A percentile compares a stretch with the other conserved stretches of the same genome.
Evolutionary conservation across 179 eudicot genomes (phyloP).

Genomic region (Silene coronaria): DNA sequence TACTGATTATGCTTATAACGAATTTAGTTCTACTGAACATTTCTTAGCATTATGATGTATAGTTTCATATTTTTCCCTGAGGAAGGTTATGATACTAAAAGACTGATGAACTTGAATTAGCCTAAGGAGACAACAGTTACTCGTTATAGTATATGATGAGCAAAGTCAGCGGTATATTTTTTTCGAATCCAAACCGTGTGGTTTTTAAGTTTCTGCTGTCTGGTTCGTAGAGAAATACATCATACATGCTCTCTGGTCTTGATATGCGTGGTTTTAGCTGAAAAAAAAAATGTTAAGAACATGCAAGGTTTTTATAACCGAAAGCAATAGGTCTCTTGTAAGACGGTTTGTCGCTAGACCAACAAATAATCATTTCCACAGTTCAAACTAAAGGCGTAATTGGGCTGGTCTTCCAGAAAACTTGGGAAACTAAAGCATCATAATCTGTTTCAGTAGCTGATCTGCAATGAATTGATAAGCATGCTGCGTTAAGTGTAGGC

Average conservation of each 20-base stretch:
- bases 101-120: constrained; percentile 5
- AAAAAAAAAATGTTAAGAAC: background rate
- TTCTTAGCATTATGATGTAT: constrained; percentile 13
- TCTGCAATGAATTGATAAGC: constrained; percentile 18
- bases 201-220: background rate
- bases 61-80: constrained; percentile 12
- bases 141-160: background rate
- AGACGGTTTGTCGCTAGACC: background rate
- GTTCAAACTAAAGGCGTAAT: background rate
- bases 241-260: too few species aligned
- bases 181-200: background rate
- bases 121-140: background rate
- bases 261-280: background rate
- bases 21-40: background rate
- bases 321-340: background rate
- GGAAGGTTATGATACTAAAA: constrained; percentile 10
- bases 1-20: background rate
- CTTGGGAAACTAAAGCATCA: background rate
- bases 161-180: background rate
- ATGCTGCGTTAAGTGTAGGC: constrained; percentile 23
- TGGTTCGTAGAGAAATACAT: background rate
- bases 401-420: background rate
- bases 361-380: constrained; percentile 8
- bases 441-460: background rate
- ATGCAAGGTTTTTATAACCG: background rate